Conservation (phyloP, 2,329 filamentous ascomycete genomes). For the Pestalotiopsis fici region DNA sequence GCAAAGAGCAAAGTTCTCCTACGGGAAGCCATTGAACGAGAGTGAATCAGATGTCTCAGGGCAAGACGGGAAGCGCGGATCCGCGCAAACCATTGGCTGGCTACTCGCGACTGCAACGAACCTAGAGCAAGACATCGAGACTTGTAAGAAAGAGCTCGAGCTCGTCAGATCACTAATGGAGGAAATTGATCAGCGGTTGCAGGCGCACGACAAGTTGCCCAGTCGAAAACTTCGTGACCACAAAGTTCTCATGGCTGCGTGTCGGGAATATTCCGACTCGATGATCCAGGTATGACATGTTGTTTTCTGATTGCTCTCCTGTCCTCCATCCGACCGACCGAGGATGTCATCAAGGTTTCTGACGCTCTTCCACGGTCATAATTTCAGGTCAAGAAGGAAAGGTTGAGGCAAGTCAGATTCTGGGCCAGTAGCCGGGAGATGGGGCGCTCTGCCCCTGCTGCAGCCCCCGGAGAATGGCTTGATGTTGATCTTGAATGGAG, state of each 20-base stretch:
- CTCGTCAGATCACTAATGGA: constrained; percentile 21
- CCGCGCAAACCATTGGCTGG: constrained; percentile 17
- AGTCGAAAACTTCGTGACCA: constrained; percentile 12
- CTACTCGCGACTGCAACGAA: constrained; percentile 15
- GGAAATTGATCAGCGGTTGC: constrained; percentile 13
- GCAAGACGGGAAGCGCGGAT: neutral
- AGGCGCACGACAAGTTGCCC: neutral
- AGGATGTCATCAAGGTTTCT: neutral
- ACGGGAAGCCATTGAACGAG: constrained; percentile 10
- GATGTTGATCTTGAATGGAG: constrained; percentile 1
- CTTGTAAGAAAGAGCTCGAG: constrained; percentile 25
- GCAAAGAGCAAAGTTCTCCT: constrained; percentile 11
- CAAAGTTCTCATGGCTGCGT: constrained; percentile 12
- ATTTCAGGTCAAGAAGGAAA: neutral
- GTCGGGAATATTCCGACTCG: neutral
- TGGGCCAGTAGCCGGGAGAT: neutral
- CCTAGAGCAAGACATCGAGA: constrained; percentile 22
- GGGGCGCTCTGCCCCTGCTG: neutral
- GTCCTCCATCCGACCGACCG: neutral
- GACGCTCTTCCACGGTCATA: neutral
- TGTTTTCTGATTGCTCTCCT: neutral
- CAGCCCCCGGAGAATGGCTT: neutral
- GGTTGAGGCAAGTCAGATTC: neutral
- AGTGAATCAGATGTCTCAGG: neutral
- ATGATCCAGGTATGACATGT: neutral